Percentiles rank a stretch among this genome's conserved stretches.
phyloP scores from a whole-genome alignment of 2,329 filamentous ascomycete genomes.

The Daldinia sp. region DNA sequence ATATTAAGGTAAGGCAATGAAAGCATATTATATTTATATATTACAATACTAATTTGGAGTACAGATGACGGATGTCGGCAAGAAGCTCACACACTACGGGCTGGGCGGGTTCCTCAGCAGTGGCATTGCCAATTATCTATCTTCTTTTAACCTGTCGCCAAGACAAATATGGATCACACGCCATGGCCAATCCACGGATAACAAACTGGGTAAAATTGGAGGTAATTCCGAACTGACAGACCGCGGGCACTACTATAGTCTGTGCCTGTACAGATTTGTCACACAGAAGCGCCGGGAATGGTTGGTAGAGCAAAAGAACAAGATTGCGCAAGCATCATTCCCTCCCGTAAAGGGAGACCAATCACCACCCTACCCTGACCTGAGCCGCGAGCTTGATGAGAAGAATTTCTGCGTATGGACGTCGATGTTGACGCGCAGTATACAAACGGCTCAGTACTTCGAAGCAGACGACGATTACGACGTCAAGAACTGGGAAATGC shows the following conservation, averaged over 20 bases:
- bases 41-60: constrained; percentile 45
- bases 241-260: constrained; percentile 82
- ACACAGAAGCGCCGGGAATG: constrained; percentile 83
- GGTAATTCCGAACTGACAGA: constrained; percentile 86
- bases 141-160: constrained; percentile 96
- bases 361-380: constrained; percentile 94
- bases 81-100: constrained; percentile 91
- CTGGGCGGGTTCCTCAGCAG: constrained; percentile 92
- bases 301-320: constrained; percentile 84
- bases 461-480: constrained; percentile 93
- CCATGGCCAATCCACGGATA: constrained; percentile 92
- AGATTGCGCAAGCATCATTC: constrained; percentile 80
- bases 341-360: constrained; percentile 92
- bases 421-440: constrained; percentile 91
- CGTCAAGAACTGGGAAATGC: constrained; percentile 96
- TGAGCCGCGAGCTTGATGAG: constrained; percentile 74
- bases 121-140: constrained; percentile 92
- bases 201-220: constrained; percentile 87
- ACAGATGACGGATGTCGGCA: constrained; percentile 94
- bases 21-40: neutral
- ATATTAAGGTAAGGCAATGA: constrained; percentile 74
- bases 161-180: constrained; percentile 98
- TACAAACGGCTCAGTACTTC: constrained; percentile 90
- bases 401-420: constrained; percentile 99
- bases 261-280: constrained; percentile 85